These are phyloP conservation scores for Cercospora sojina DNA, from an alignment of 2,329 filamentous ascomycete genomes.

Conservation along the genomic window DNA sequence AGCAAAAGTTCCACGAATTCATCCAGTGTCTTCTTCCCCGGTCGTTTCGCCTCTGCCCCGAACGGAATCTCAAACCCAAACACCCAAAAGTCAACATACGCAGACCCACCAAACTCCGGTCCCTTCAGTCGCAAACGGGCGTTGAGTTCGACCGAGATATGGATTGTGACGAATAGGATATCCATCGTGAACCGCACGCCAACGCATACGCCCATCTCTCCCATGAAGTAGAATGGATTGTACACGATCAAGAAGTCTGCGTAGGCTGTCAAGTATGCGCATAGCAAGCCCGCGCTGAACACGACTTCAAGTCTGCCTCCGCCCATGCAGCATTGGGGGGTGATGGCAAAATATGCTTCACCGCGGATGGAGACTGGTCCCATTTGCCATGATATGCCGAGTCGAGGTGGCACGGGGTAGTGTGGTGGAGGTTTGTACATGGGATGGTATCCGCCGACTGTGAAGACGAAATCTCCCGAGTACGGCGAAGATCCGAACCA, in stretches of 20 bases:
- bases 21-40: not conserved
- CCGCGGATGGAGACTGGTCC: conserved; percentile 5
- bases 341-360: conserved; percentile 20
- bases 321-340: conserved; percentile 13
- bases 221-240: conserved; percentile 17
- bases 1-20: not conserved
- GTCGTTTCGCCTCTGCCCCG: not conserved
- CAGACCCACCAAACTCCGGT: not conserved
- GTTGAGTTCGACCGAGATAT: conserved; percentile 2
- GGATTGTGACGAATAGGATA: conserved; percentile 3
- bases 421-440: not conserved
- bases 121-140: conserved; percentile 8
- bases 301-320: conserved; percentile 8
- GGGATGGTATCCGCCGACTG: not conserved
- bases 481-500: not conserved
- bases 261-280: conserved; percentile 9
- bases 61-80: not conserved
- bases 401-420: not conserved
- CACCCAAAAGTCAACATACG: not conserved
- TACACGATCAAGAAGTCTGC: conserved; percentile 17
- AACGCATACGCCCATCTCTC: conserved; percentile 7
- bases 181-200: conserved; percentile 12
- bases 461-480: not conserved
- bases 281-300: conserved; percentile 5
- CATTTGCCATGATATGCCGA: not conserved